Conservation (phyloP, 768 basidiomycete species). For the Amanita rubescens region DNA sequence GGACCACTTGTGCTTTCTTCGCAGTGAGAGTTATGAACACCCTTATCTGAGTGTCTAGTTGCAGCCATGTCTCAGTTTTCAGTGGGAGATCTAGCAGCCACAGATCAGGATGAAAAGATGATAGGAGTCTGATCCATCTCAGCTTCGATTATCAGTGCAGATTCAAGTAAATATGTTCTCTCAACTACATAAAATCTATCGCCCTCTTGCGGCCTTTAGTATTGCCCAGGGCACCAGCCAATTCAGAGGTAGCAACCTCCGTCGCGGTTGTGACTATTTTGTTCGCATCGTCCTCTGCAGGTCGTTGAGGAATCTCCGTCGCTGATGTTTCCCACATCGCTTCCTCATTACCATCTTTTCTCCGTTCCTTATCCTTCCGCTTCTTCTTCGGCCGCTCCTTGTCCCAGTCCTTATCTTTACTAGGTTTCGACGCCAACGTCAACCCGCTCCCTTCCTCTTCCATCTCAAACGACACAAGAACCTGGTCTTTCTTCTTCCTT, state of each 20-base stretch:
- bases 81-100: too few species aligned
- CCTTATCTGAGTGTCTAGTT: too few species aligned
- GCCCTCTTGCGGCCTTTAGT: slow-evolving; percentile 58
- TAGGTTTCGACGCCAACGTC: slow-evolving; percentile 24
- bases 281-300: neutral
- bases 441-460: slow-evolving; percentile 52
- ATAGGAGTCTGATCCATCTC: too few species aligned
- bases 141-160: too few species aligned
- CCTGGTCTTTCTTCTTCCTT: slow-evolving; percentile 39
- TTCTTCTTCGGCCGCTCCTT: slow-evolving; percentile 27
- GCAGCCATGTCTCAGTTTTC: too few species aligned
- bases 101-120: too few species aligned
- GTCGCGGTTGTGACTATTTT: slow-evolving; percentile 4
- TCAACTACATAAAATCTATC: slow-evolving; percentile 60
- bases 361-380: neutral
- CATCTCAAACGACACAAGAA: slow-evolving; percentile 70
- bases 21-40: too few species aligned
- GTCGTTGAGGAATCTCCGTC: neutral
- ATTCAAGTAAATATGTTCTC: neutral
- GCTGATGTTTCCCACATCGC: slow-evolving; percentile 73
- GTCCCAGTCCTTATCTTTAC: slow-evolving; percentile 37
- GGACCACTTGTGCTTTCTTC: too few species aligned
- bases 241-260: slow-evolving; percentile 15
- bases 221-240: slow-evolving; percentile 11
- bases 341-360: slow-evolving; percentile 29